phyloP scores from a whole-genome alignment of 73 alveolate genomes.

The Paraurostyla sp. region DNA sequence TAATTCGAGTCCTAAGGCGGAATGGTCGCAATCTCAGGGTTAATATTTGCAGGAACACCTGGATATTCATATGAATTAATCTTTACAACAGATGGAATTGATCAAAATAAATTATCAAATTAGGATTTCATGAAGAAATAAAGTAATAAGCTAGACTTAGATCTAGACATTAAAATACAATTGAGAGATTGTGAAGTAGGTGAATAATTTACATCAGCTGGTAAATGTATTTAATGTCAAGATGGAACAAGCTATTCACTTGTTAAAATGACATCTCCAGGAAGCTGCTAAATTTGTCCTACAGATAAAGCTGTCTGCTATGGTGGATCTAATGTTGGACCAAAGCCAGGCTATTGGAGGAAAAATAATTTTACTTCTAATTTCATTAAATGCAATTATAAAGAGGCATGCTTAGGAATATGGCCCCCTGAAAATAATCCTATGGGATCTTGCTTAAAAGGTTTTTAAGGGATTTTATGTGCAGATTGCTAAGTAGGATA shows the following conservation, averaged over 20 bases:
- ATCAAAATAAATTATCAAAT: neutral
- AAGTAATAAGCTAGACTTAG: neutral
- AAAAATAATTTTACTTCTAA: neutral
- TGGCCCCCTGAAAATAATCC: constrained; percentile 42
- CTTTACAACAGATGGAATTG: constrained; percentile 31
- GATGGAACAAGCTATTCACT: neutral
- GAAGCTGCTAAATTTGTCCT: neutral
- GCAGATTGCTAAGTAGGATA: constrained; percentile 68
- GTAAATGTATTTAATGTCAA: constrained; percentile 2
- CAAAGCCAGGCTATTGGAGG: constrained; percentile 76
- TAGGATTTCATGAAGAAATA: neutral
- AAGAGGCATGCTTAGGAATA: constrained; percentile 36
- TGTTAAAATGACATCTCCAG: neutral
- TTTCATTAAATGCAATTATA: neutral
- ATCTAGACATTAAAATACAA: neutral
- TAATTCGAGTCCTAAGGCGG: neutral
- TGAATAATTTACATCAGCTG: constrained; percentile 22
- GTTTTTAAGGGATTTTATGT: constrained; percentile 70
- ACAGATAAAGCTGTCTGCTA: constrained; percentile 55
- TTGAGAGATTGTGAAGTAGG: constrained; percentile 35
- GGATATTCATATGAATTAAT: neutral
- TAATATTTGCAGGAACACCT: constrained; percentile 21
- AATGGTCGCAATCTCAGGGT: neutral
- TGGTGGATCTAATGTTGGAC: constrained; percentile 60
- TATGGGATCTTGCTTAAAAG: constrained; percentile 60